Evolutionary conservation across 2,329 filamentous ascomycete species (phyloP).

Genomic region (Trichoderma afroharzianum): DNA sequence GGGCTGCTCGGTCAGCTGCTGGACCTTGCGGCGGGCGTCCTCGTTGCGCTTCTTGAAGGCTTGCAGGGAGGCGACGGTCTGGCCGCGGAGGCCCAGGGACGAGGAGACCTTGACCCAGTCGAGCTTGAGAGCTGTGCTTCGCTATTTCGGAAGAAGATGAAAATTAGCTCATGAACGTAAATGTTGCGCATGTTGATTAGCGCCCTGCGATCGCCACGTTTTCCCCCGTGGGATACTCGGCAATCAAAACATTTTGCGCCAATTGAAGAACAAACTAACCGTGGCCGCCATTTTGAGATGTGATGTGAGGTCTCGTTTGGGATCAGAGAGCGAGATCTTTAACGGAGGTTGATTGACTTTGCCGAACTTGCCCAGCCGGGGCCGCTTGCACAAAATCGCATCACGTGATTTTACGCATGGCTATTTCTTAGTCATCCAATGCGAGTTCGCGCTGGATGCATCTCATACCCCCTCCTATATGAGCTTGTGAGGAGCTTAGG

Average conservation of each 20-base stretch:
- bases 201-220: not conserved
- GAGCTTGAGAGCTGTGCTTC: constrained; percentile 97
- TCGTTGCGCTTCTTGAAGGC: constrained; percentile 99
- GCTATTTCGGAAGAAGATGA: constrained; percentile 52
- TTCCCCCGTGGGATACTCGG: not conserved
- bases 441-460: not conserved
- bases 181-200: constrained; percentile 17
- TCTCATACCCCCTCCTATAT: not conserved
- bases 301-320: constrained; percentile 41
- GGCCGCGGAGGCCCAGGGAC: constrained; percentile 93
- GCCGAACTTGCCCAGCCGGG: constrained; percentile 39
- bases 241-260: constrained; percentile 2
- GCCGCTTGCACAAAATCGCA: constrained; percentile 21
- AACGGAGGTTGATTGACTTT: constrained; percentile 43
- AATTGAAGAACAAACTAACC: constrained; percentile 52
- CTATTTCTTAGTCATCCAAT: not conserved
- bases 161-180: constrained; percentile 53
- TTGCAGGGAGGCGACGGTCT: constrained; percentile 86
- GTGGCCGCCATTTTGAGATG: constrained; percentile 61
- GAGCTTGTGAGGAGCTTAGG: not conserved
- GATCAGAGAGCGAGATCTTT: constrained; percentile 50
- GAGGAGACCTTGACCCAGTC: constrained; percentile 95
- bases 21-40: constrained; percentile 91
- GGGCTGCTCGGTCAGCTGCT: constrained; percentile 76
- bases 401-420: constrained; percentile 32